A percentile compares a stretch with the other conserved stretches of the same genome.
phyloP scores from a whole-genome alignment of 176 grass and related monocot genomes.

The Raddia distichophylla region DNA sequence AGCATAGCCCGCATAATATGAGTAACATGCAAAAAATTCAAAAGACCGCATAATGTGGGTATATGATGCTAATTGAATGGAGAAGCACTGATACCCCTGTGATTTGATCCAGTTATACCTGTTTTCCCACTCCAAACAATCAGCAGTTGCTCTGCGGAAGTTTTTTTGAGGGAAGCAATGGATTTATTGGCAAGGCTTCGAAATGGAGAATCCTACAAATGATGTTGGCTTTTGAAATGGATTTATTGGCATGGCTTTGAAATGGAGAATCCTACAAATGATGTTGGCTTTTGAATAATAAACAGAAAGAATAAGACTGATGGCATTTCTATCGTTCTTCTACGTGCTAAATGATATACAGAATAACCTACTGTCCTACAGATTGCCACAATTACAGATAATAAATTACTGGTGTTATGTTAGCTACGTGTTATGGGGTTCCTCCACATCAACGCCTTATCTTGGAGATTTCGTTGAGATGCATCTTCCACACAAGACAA shows the following conservation, averaged over 20 bases:
- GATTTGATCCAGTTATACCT: not conserved
- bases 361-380: slow-evolving; percentile 33
- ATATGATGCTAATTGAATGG: too few relatives aligned
- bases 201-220: not conserved
- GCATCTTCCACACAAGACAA: slow-evolving; percentile 59
- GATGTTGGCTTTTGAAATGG: not conserved
- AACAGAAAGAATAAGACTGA: slow-evolving; percentile 27
- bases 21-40: too few relatives aligned
- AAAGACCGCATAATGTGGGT: too few relatives aligned
- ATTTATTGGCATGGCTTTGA: not conserved
- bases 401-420: slow-evolving; percentile 19
- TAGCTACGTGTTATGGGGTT: slow-evolving; percentile 13
- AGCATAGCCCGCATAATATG: too few relatives aligned
- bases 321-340: slow-evolving; percentile 26
- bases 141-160: not conserved
- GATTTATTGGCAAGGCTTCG: not conserved
- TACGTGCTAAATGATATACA: slow-evolving; percentile 50
- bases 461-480: slow-evolving; percentile 51
- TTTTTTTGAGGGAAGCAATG: not conserved
- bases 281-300: slow-evolving; percentile 2
- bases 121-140: not conserved
- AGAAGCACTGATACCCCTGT: not conserved
- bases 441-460: slow-evolving; percentile 7
- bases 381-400: slow-evolving; percentile 19
- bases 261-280: not conserved